phyloP scores from a whole-genome alignment of 345 rosid genomes.

The Dipteronia sinensis region DNA sequence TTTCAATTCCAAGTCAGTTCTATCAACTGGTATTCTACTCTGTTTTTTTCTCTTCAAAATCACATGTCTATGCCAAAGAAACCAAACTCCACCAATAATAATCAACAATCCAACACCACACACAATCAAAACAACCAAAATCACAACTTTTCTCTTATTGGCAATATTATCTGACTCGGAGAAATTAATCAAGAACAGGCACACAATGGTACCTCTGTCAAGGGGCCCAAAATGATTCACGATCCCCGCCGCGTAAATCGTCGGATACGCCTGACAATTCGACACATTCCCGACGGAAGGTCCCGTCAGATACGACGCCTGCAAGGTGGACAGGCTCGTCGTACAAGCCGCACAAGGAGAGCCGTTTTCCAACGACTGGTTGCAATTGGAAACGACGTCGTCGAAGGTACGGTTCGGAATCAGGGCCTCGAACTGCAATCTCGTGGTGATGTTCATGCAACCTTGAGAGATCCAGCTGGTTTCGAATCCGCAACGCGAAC shows the following conservation, averaged over 20 bases:
- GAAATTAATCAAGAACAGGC: conserved; percentile 59
- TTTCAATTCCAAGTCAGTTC: conserved; percentile 46
- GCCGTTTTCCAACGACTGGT: conserved; percentile 59
- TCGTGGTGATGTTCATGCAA: conserved; percentile 73
- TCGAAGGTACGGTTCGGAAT: conserved; percentile 36
- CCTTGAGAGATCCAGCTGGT: conserved; percentile 80
- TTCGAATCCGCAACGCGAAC: conserved; percentile 63
- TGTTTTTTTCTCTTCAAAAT: conserved; percentile 30
- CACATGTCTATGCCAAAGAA: conserved; percentile 37
- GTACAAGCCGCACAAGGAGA: conserved; percentile 85
- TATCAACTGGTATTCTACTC: conserved; percentile 25
- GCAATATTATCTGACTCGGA: conserved; percentile 20
- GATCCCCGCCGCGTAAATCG: conserved; percentile 73
- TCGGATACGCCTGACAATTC: conserved; percentile 59
- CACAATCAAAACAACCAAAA: conserved; percentile 33
- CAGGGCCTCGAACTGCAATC: conserved; percentile 48
- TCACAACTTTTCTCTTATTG: conserved; percentile 29
- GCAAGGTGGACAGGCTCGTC: conserved; percentile 48
- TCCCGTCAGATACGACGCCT: conserved; percentile 46
- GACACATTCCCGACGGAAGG: conserved; percentile 62
- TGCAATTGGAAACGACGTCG: conserved; percentile 47
- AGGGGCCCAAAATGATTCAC: conserved; percentile 66
- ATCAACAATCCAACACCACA: conserved; percentile 36
- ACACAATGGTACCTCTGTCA: conserved; percentile 59
- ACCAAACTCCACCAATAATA: conserved; percentile 46